Conservation (phyloP, 2,329 filamentous ascomycete genomes). For the Lecanicillium sp. region DNA sequence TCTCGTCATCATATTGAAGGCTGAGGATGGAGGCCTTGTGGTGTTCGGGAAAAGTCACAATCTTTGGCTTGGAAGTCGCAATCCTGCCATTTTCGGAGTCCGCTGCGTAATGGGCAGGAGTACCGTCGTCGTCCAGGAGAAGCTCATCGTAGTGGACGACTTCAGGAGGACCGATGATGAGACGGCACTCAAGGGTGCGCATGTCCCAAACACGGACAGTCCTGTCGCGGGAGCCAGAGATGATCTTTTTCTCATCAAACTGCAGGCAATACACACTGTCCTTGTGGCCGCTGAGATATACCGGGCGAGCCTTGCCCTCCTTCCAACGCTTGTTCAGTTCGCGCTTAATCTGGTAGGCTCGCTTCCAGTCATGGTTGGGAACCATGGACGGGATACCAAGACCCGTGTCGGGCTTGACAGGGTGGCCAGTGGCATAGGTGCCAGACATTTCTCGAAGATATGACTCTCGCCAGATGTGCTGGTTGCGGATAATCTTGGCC, state of each 20-base stretch:
- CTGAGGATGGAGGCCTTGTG: conserved; percentile 93
- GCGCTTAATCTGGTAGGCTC: conserved; percentile 70
- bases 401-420: conserved; percentile 44
- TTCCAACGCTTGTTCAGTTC: conserved; percentile 75
- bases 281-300: conserved; percentile 87
- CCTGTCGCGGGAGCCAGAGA: conserved; percentile 90
- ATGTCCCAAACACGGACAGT: conserved; percentile 97
- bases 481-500: conserved; percentile 37
- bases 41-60: conserved; percentile 53
- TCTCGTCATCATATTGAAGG: conserved; percentile 85
- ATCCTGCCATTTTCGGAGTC: conserved; percentile 38
- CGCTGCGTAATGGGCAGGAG: conserved; percentile 46
- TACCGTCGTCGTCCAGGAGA: conserved; percentile 42
- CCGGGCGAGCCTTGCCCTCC: conserved; percentile 65
- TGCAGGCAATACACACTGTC: conserved; percentile 98
- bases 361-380: conserved; percentile 72
- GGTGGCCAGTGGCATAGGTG: conserved; percentile 49
- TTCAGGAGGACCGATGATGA: conserved; percentile 75
- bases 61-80: conserved; percentile 41
- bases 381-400: conserved; percentile 46
- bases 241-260: conserved; percentile 96
- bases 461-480: conserved; percentile 56
- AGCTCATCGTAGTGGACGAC: conserved; percentile 46
- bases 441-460: conserved; percentile 52
- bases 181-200: conserved; percentile 73